Evolutionary conservation across 257 asterid genomes (phyloP), one percentile per base, ranked within the genome.

Genomic region (Handroanthus guayacan): DNA sequence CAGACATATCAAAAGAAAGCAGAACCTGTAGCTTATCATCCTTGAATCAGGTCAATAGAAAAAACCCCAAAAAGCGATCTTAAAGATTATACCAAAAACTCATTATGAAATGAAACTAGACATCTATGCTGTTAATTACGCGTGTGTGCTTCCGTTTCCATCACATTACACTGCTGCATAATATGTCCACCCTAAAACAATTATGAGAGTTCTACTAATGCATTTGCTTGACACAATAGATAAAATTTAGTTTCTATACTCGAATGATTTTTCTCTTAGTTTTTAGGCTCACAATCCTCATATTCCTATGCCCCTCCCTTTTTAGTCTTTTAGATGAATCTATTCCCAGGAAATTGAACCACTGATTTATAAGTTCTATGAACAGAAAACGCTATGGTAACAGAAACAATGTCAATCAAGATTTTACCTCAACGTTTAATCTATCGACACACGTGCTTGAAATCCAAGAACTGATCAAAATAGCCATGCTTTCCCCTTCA

Each of bases 401-500:
- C 77, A 36, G 57, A 65, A 56, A 43, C 9, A 66, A 43, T 12
- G 47, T 71, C 38, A 58, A 78, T 11, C 37, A 44, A 43, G 10
- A 14, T 18, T 57, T 67, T 62, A 95, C 99, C 97, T 95, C 97
- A 76, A 95, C 96, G 13, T 89, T 83, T 11, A 93, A 81, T 38
- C 99, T 94, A 86, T 95, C 99, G 79, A 78, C 89, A 75, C 83
- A 91, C 8, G 93, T 80, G 83, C 86, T 87, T 3, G 98, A 89
- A 72, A 93, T 95, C 99, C 99, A 95, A 58, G 89, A 85, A 56
- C 97, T 92, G 66, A 93, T 89, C 78, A 88, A 86, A 71, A 86
- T 82, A n/a, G 98, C 98, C 0, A 97, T 97, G 31, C 75, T 75
- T 78, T 87, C 91, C 68, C 98, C 94, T 85, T 95, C 99, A 69